Evolutionary conservation across 768 basidiomycete species (phyloP), one percentile per base, ranked within the genome.

Genomic region (Russula sp.): DNA sequence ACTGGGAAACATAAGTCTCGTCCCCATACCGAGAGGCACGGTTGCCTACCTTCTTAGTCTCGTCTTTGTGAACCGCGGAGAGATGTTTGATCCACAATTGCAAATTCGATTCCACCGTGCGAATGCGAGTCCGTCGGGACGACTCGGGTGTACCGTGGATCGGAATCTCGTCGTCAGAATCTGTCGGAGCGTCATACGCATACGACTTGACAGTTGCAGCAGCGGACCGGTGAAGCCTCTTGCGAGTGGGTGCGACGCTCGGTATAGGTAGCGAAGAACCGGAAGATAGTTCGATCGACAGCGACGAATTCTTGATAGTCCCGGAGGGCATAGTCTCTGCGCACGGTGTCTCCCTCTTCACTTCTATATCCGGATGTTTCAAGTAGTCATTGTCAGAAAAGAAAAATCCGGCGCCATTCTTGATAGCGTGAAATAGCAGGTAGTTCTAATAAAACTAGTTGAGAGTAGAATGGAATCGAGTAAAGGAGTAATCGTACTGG

Each of bases 11-110:
- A 18, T 25, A 20, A 39, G 39, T 22, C 3, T 32, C 29, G 29
- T 57, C 29, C 16, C 29, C 2, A 9, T 39, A 45, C 62, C 59
- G 68, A 66, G 36, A 47, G 47, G 42, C 38, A 8, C 13, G 35
- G 18, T 4, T 0, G 18, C 46, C 7, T 58, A 88, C 88, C 81
- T 88, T 90, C 65, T 80, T 80, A 64, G 85, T 83, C 68, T 91
- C 88, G 32, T 80, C 78, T 69, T 83, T 85, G 22, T 82, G 73
- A 46, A 91, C 71, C 18, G 78, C 74, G 7, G 78, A 74, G 39
- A 91, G 71, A 65, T 88, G 82, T 68, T 82, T 82, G 68, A 90
- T 81, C 88, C 88, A 91, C 47, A 77, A 73, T 66, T 87, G 85
- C 65, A 77, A 73, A 56, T 79, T 75, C 10, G 76, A 77, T 66